These are phyloP conservation scores for Diversispora epigaea DNA, from an alignment of 192 early-diverging fungal species.

Conservation along the genomic window DNA sequence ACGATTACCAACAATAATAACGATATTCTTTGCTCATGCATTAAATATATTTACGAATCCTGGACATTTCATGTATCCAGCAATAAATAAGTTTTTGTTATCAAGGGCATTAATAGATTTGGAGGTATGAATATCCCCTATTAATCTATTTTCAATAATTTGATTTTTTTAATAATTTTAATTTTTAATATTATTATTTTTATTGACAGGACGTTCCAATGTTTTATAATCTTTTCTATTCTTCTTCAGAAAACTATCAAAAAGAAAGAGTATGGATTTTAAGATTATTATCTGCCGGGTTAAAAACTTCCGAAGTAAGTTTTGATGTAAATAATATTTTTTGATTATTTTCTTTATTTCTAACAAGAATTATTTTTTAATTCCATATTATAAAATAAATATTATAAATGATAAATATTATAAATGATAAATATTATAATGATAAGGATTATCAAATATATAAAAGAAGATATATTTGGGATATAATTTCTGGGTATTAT, in stretches of 20 bases:
- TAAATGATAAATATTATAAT: conserved; percentile 8
- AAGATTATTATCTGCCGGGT: conserved; percentile 57
- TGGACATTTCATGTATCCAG: conserved; percentile 73
- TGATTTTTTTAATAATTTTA: background rate
- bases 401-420: conserved; percentile 27
- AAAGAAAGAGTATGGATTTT: conserved; percentile 78
- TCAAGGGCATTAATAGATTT: conserved; percentile 72
- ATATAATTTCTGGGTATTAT: conserved; percentile 68
- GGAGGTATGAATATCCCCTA: conserved; percentile 42
- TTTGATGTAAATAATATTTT: background rate
- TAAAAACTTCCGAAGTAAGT: conserved; percentile 54
- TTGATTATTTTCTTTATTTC: background rate
- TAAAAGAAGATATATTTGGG: conserved; percentile 67
- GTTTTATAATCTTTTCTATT: conserved; percentile 78
- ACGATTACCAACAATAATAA: conserved; percentile 64
- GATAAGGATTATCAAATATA: conserved; percentile 67
- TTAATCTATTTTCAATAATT: too few species aligned
- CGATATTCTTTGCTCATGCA: conserved; percentile 67
- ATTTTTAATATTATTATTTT: background rate
- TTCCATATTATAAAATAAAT: background rate
- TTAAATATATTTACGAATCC: conserved; percentile 64
- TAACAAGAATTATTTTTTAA: background rate
- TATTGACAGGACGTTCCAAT: conserved; percentile 70
- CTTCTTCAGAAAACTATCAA: conserved; percentile 58
- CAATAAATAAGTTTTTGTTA: conserved; percentile 73